Evolutionary conservation across 2,329 filamentous ascomycete species (phyloP).

Genomic region (Kalaharituber pfeilii): DNA sequence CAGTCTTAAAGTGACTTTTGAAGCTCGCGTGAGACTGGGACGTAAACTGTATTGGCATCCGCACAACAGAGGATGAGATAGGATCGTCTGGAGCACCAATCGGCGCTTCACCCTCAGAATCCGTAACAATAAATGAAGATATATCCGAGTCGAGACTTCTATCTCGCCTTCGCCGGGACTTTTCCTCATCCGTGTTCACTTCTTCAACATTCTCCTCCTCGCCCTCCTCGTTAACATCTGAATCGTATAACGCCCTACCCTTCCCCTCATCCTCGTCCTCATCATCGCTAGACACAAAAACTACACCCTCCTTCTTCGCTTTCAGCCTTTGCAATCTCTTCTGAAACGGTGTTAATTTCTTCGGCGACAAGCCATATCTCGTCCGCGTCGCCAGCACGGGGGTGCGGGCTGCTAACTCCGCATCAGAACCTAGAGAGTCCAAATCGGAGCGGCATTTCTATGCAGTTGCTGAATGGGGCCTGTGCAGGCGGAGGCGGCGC

Average conservation of each 20-base stretch:
- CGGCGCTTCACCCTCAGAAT: neutral
- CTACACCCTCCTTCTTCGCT: neutral
- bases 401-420: neutral
- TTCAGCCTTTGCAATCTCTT: neutral
- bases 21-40: neutral
- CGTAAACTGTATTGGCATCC: neutral
- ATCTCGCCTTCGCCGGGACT: conserved; percentile 1
- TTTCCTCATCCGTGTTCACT: conserved; percentile 7
- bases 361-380: neutral
- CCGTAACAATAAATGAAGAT: neutral
- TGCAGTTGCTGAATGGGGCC: too few relatives aligned
- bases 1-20: neutral
- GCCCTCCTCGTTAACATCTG: neutral
- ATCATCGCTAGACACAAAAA: neutral
- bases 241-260: neutral
- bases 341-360: neutral
- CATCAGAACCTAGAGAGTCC: neutral
- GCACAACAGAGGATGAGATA: neutral
- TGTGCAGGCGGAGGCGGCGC: too few relatives aligned
- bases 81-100: neutral
- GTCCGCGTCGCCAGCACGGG: neutral
- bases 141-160: neutral
- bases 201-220: neutral
- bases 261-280: neutral
- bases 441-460: too few relatives aligned